Evolutionary conservation across 352 stramenopile species (phyloP).

Genomic region (Globisporangium megalacanthum): DNA sequence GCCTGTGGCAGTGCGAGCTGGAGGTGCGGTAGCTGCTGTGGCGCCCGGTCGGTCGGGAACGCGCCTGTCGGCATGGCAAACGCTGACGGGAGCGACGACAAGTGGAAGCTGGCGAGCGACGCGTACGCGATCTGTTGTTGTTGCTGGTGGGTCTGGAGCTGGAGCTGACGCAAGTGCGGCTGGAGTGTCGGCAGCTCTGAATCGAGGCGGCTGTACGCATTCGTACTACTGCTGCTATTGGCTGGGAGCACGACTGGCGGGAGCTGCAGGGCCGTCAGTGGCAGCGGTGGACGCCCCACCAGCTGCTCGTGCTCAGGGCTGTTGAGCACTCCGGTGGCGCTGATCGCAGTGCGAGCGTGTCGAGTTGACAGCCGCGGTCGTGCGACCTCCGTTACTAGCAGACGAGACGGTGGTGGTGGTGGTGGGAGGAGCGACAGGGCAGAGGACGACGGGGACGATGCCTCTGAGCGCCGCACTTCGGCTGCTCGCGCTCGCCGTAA

Average conservation of each 20-base stretch:
- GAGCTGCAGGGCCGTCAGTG: constrained; percentile 4
- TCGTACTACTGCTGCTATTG: constrained; percentile 6
- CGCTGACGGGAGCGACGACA: constrained; percentile 26
- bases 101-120: constrained; percentile 23
- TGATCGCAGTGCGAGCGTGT: constrained; percentile 6
- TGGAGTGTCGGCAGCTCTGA: constrained; percentile 19
- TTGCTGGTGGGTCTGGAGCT: background rate
- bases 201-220: constrained; percentile 3
- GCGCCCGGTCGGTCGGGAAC: constrained; percentile 22
- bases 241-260: constrained; percentile 2
- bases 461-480: background rate
- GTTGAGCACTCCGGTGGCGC: constrained; percentile 11
- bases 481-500: constrained; percentile 16
- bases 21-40: constrained; percentile 43
- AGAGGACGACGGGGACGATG: background rate
- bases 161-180: constrained; percentile 16
- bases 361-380: background rate
- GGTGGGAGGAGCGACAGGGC: background rate
- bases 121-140: background rate
- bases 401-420: background rate
- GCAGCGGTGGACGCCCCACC: no score
- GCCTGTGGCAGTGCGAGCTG: constrained; percentile 43
- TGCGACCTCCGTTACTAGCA: background rate
- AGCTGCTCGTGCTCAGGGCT: background rate
- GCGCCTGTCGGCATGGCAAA: constrained; percentile 6